phyloP scores from a whole-genome alignment of 2,329 filamentous ascomycete species.

The Coniochaeta sp. region DNA sequence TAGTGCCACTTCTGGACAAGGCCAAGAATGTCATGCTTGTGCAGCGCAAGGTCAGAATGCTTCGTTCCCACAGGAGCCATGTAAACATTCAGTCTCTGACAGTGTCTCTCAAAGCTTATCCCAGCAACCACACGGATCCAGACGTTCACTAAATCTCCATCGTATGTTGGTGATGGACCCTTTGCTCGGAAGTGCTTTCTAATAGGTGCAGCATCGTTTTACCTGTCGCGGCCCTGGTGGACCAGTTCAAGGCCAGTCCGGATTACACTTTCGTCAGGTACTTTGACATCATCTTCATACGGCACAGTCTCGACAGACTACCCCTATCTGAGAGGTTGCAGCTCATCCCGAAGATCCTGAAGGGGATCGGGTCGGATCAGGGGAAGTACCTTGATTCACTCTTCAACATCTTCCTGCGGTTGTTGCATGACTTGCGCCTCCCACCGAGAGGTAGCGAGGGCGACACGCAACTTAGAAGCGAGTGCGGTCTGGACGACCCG shows the following conservation, averaged over 20 bases:
- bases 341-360: conserved; percentile 62
- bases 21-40: conserved; percentile 69
- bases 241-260: conserved; percentile 75
- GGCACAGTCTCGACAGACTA: conserved; percentile 60
- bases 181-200: not conserved
- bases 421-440: conserved; percentile 63
- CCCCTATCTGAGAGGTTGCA: conserved; percentile 55
- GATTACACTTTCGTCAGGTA: conserved; percentile 62
- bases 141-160: conserved; percentile 42
- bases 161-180: not conserved
- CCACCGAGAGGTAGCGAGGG: conserved; percentile 74
- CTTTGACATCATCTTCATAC: conserved; percentile 82
- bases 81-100: not conserved
- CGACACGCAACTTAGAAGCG: conserved; percentile 58
- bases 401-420: conserved; percentile 75
- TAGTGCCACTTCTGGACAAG: conserved; percentile 76
- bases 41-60: conserved; percentile 57
- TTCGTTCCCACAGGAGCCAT: not conserved
- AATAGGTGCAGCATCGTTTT: conserved; percentile 53
- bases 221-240: conserved; percentile 74
- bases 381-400: conserved; percentile 48
- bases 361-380: conserved; percentile 53
- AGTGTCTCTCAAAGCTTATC: conserved; percentile 33
- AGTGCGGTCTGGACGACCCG: conserved; percentile 56
- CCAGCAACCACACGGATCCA: conserved; percentile 43